Conservation (phyloP, 1,139 yeast species). For the Yamadazyma epiphylla region DNA sequence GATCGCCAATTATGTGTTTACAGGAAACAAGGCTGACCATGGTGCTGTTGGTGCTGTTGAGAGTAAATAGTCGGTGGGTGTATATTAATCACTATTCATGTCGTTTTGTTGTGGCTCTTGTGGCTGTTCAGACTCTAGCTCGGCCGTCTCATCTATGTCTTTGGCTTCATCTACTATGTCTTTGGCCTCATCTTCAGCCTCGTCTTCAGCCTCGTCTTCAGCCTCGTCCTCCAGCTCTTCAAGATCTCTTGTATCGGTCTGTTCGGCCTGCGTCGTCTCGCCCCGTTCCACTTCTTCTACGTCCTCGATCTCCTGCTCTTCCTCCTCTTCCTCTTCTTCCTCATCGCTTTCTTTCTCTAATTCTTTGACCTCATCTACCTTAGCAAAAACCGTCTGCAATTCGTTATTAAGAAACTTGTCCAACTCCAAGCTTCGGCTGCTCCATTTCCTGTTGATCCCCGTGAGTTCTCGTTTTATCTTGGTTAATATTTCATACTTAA, state of each 20-base stretch:
- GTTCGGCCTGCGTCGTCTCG: no score
- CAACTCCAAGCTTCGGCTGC: slow-evolving; percentile 32
- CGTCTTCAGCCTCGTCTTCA: slow-evolving; percentile 1
- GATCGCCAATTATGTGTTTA: slow-evolving; percentile 54
- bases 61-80: background rate
- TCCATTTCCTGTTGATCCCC: slow-evolving; percentile 39
- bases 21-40: slow-evolving; percentile 31
- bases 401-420: slow-evolving; percentile 33
- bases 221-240: slow-evolving; percentile 1
- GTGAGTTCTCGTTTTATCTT: slow-evolving; percentile 29
- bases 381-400: slow-evolving; percentile 14
- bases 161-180: slow-evolving; percentile 4
- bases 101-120: background rate
- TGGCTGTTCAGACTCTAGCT: background rate
- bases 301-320: slow-evolving; percentile 3
- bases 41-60: no score
- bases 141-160: background rate
- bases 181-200: background rate
- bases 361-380: slow-evolving; percentile 18
- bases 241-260: slow-evolving; percentile 3
- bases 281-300: slow-evolving; percentile 2
- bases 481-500: slow-evolving; percentile 34
- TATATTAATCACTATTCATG: background rate
- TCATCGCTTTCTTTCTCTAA: slow-evolving; percentile 12
- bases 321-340: slow-evolving; percentile 10